phyloP scores from a whole-genome alignment of 2,329 filamentous ascomycete species.

The Sclerotinia subarctica region DNA sequence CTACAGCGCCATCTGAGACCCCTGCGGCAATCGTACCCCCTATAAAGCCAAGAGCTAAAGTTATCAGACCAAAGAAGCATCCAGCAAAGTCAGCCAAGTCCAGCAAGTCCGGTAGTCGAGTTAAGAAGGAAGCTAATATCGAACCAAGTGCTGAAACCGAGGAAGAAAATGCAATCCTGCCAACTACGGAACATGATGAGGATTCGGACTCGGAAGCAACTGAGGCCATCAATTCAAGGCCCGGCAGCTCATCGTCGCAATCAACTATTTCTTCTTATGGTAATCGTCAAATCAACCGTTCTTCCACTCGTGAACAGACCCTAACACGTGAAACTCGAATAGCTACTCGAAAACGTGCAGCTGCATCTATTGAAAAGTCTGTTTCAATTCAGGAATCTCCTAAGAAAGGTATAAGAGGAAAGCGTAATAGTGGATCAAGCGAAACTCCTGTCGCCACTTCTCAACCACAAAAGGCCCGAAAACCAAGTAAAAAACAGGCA shows the following conservation, averaged over 20 bases:
- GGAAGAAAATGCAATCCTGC: constrained; percentile 29
- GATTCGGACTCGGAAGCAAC: constrained; percentile 23
- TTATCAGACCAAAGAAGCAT: constrained; percentile 24
- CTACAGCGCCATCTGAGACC: not conserved
- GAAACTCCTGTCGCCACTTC: constrained; percentile 6
- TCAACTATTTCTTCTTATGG: constrained; percentile 24
- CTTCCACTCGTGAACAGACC: constrained; percentile 24
- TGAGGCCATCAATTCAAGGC: constrained; percentile 27
- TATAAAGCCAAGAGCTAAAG: constrained; percentile 21
- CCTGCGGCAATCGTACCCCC: constrained; percentile 10
- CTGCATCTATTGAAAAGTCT: constrained; percentile 5
- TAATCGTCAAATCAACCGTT: constrained; percentile 22
- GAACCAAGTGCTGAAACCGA: constrained; percentile 17
- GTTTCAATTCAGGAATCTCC: constrained; percentile 7
- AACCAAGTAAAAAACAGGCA: constrained; percentile 12
- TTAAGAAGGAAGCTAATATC: constrained; percentile 24
- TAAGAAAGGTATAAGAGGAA: constrained; percentile 15
- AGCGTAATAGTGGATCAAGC: constrained; percentile 21
- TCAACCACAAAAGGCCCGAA: constrained; percentile 22
- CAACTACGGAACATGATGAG: constrained; percentile 32
- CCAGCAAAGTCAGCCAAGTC: constrained; percentile 21
- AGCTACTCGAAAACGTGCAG: constrained; percentile 7
- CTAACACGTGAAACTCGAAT: constrained; percentile 20
- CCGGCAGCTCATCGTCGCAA: constrained; percentile 28
- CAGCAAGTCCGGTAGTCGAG: constrained; percentile 22